A percentile compares a stretch with the other conserved stretches of the same genome.
Conservation (phyloP, 2,329 filamentous ascomycete genomes). For the Diaporthe australafricana region DNA sequence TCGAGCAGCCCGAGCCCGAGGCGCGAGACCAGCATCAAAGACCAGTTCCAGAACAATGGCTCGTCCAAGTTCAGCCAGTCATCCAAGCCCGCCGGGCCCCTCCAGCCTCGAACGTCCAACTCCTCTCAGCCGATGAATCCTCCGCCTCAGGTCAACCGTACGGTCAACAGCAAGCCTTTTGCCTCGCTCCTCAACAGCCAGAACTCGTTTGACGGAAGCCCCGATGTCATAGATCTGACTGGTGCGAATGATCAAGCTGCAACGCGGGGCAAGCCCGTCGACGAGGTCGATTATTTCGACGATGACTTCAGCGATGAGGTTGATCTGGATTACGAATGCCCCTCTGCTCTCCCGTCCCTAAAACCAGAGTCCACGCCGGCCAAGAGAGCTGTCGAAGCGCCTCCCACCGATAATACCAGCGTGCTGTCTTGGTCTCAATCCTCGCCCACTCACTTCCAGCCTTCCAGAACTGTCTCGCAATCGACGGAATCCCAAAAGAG, state of each 20-base stretch:
- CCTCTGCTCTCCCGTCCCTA: constrained; percentile 59
- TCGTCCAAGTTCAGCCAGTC: constrained; percentile 29
- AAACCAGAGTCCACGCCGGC: constrained; percentile 43
- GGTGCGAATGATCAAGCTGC: constrained; percentile 42
- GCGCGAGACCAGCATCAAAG: constrained; percentile 60
- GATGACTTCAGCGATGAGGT: constrained; percentile 92
- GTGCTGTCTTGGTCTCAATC: constrained; percentile 79
- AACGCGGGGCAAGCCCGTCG: constrained; percentile 41
- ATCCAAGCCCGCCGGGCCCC: constrained; percentile 39
- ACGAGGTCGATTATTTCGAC: constrained; percentile 74
- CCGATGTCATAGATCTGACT: constrained; percentile 51
- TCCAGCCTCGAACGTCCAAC: constrained; percentile 51
- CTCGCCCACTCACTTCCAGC: constrained; percentile 60
- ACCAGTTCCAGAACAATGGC: constrained; percentile 57
- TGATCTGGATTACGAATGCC: constrained; percentile 75
- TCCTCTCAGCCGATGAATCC: constrained; percentile 41
- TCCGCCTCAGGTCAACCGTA: constrained; percentile 35
- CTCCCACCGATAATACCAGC: constrained; percentile 45
- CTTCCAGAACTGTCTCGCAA: constrained; percentile 44
- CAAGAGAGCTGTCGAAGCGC: constrained; percentile 32
- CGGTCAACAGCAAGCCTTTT: constrained; percentile 45
- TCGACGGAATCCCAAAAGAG: constrained; percentile 40
- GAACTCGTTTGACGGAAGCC: constrained; percentile 60
- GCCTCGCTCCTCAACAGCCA: constrained; percentile 57
- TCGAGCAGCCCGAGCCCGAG: constrained; percentile 64